Evolutionary conservation across 495 filamentous ascomycete genomes (phyloP).

Genomic region (Penicillium crystallinum): DNA sequence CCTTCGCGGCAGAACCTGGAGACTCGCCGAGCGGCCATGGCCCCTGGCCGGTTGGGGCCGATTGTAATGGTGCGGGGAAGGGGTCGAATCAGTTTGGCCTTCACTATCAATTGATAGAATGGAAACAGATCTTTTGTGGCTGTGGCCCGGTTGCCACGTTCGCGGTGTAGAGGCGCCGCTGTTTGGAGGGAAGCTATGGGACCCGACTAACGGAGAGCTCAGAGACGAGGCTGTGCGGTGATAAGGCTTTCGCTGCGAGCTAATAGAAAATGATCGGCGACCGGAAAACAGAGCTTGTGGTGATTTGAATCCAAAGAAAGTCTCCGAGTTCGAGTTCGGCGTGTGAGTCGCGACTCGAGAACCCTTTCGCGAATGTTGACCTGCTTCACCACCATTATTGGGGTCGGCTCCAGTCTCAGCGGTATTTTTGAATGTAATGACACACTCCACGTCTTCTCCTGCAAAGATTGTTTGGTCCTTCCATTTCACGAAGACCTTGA

Average conservation of each 20-base stretch:
- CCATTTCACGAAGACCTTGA: slow-evolving; percentile 93
- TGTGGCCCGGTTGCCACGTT: slow-evolving; percentile 36
- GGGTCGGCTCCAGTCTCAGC: slow-evolving; percentile 39
- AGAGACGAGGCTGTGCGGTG: slow-evolving; percentile 44
- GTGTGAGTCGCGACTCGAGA: slow-evolving; percentile 36
- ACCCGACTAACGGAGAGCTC: slow-evolving; percentile 37
- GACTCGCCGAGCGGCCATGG: slow-evolving; percentile 77
- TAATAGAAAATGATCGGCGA: slow-evolving; percentile 35
- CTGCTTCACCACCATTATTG: slow-evolving; percentile 28
- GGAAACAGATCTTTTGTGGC: slow-evolving; percentile 79
- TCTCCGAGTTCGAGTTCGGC: slow-evolving; percentile 37
- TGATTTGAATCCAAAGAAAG: slow-evolving; percentile 39
- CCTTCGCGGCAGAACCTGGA: slow-evolving; percentile 67
- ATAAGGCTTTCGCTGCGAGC: slow-evolving; percentile 30
- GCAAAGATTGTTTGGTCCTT: slow-evolving; percentile 88
- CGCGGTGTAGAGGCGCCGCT: slow-evolving; percentile 34
- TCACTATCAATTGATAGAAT: slow-evolving; percentile 85
- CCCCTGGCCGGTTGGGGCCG: slow-evolving; percentile 47
- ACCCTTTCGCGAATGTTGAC: slow-evolving; percentile 42
- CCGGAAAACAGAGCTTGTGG: slow-evolving; percentile 36
- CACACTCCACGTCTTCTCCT: slow-evolving; percentile 89
- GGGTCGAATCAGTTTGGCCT: slow-evolving; percentile 34
- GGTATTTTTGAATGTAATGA: slow-evolving; percentile 92
- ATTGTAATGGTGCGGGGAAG: slow-evolving; percentile 31
- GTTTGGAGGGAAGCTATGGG: slow-evolving; percentile 44